A percentile compares a stretch with the other conserved stretches of the same genome.
phyloP scores from a whole-genome alignment of 108 stramenopile species.

The Fistulifera solaris region DNA sequence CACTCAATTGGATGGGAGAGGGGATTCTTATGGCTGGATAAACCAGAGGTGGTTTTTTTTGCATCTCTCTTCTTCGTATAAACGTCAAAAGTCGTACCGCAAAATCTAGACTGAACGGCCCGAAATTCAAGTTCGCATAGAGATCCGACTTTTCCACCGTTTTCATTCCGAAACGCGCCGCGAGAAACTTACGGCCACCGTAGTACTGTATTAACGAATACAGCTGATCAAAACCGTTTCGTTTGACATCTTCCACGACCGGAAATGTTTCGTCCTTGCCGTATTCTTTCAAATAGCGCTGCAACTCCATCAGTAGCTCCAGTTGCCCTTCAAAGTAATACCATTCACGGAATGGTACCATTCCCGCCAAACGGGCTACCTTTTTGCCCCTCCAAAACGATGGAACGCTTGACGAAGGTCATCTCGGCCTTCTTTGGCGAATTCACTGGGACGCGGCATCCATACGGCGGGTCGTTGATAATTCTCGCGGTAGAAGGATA shows the following conservation, averaged over 20 bases:
- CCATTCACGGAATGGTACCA: conserved; percentile 60
- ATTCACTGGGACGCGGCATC: conserved; percentile 62
- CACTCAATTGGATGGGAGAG: conserved; percentile 14
- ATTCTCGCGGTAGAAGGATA: conserved; percentile 24
- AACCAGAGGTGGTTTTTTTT: conserved; percentile 36
- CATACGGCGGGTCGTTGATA: conserved; percentile 46
- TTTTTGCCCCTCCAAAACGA: conserved; percentile 27
- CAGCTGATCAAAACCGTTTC: conserved; percentile 12
- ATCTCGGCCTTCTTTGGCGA: conserved; percentile 26
- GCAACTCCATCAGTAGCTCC: conserved; percentile 43
- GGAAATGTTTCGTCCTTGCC: conserved; percentile 33
- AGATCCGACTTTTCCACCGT: background rate
- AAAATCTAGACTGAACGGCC: conserved; percentile 47
- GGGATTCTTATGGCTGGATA: conserved; percentile 40
- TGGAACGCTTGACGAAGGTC: conserved; percentile 39
- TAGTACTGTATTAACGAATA: conserved; percentile 38
- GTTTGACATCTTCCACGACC: conserved; percentile 13
- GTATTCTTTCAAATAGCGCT: conserved; percentile 34
- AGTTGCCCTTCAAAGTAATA: conserved; percentile 52
- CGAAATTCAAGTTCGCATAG: conserved; percentile 29
- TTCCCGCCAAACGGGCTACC: conserved; percentile 29
- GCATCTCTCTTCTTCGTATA: conserved; percentile 32
- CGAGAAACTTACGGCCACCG: conserved; percentile 51
- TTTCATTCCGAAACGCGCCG: conserved; percentile 43
- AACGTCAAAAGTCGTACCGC: conserved; percentile 43